phyloP scores from a whole-genome alignment of 2,329 filamentous ascomycete genomes.

The Phaeomoniella chlamydospora region DNA sequence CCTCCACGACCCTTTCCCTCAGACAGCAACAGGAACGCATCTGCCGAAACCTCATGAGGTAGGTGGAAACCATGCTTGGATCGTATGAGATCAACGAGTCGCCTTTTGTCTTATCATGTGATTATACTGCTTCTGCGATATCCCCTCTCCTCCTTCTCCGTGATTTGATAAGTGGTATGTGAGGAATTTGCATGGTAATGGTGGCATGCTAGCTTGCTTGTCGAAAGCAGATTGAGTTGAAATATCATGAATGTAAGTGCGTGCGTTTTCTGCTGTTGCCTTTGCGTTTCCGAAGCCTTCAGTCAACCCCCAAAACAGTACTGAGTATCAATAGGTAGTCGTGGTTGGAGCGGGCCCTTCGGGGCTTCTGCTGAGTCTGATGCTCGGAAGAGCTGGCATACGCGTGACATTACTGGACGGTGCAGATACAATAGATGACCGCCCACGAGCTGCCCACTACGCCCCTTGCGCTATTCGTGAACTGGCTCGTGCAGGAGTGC shows the following conservation, averaged over 20 bases:
- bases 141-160: too few species aligned
- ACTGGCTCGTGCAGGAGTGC: slow-evolving; percentile 42
- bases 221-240: too few species aligned
- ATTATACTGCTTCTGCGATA: too few species aligned
- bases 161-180: too few species aligned
- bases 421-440: slow-evolving; percentile 37
- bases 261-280: background rate
- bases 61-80: too few species aligned
- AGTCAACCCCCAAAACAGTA: background rate
- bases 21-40: too few species aligned
- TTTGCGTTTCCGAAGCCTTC: background rate
- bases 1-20: too few species aligned
- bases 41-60: too few species aligned
- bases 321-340: background rate
- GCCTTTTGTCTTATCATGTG: too few species aligned
- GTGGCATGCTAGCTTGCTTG: too few species aligned
- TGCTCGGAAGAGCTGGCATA: slow-evolving; percentile 17
- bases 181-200: too few species aligned
- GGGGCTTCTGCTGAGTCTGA: slow-evolving; percentile 15
- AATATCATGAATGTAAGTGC: background rate
- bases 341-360: slow-evolving; percentile 19
- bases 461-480: slow-evolving; percentile 43
- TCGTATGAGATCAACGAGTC: too few species aligned
- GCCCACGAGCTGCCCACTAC: slow-evolving; percentile 50
- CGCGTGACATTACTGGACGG: slow-evolving; percentile 34